phyloP scores from a whole-genome alignment of 208 protist species.

The Trypanosoma platydactyli region DNA sequence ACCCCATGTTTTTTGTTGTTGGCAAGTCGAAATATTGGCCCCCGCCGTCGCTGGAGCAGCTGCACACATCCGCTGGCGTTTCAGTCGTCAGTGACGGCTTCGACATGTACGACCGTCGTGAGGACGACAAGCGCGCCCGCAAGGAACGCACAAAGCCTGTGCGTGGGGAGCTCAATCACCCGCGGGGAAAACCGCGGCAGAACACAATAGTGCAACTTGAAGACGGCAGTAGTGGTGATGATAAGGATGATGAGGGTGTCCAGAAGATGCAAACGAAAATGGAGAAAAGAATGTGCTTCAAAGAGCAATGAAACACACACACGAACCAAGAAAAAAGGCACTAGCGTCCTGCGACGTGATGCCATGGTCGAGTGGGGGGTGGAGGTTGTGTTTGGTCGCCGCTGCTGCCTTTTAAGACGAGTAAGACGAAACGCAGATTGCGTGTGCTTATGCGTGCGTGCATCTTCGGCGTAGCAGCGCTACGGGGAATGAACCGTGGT shows the following conservation, averaged over 20 bases:
- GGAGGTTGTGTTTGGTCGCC: too few relatives aligned
- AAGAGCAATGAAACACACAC: too few relatives aligned
- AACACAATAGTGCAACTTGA: constrained; percentile 57
- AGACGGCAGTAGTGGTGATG: constrained; percentile 38
- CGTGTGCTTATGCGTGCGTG: too few relatives aligned
- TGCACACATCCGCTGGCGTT: constrained; percentile 47
- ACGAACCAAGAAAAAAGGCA: too few relatives aligned
- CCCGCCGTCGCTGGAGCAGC: constrained; percentile 61
- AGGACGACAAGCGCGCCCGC: constrained; percentile 61
- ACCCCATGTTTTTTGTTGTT: constrained; percentile 74
- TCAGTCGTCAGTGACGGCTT: constrained; percentile 54
- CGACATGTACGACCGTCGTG: constrained; percentile 76
- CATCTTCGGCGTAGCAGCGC: too few relatives aligned
- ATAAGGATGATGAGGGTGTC: constrained; percentile 21
- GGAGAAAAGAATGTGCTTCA: too few relatives aligned
- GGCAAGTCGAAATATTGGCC: constrained; percentile 67
- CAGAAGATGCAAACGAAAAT: too few relatives aligned
- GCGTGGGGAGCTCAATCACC: constrained; percentile 83
- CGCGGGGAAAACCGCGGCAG: constrained; percentile 65
- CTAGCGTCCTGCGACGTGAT: too few relatives aligned
- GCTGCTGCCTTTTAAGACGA: too few relatives aligned
- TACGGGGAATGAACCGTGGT: too few relatives aligned
- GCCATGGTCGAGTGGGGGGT: too few relatives aligned
- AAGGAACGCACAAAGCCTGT: constrained; percentile 55
- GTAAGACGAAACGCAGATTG: too few relatives aligned